phyloP scores from a whole-genome alignment of 768 basidiomycete species.

The Suillus subalutaceus region DNA sequence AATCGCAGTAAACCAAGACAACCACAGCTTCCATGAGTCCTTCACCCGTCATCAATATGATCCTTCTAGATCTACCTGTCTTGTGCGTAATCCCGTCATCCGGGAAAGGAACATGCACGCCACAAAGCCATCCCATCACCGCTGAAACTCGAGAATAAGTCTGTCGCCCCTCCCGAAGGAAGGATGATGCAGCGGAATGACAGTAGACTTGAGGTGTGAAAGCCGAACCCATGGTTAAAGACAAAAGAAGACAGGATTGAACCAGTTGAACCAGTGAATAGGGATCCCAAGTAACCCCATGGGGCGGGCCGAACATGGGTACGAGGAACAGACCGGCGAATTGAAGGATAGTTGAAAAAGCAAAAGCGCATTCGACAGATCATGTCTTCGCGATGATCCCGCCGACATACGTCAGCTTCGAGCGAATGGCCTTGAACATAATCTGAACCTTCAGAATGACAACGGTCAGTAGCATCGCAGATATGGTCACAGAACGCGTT shows the following conservation, averaged over 20 bases:
- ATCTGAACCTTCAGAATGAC: conserved; percentile 11
- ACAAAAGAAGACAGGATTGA: conserved; percentile 18
- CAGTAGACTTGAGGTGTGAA: conserved; percentile 18
- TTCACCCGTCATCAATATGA: conserved; percentile 19
- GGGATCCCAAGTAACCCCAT: conserved; percentile 7
- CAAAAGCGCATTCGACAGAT: conserved; percentile 18
- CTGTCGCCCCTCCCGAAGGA: conserved; percentile 52
- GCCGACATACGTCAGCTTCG: conserved; percentile 4
- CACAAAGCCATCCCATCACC: conserved; percentile 29
- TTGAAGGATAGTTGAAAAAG: conserved; percentile 27
- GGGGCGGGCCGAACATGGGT: neutral
- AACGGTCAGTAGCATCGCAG: neutral
- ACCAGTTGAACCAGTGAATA: conserved; percentile 10
- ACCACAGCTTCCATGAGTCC: conserved; percentile 21
- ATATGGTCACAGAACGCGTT: neutral
- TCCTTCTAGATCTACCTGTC: conserved; percentile 12
- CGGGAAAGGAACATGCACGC: conserved; percentile 14
- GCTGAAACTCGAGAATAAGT: conserved; percentile 56
- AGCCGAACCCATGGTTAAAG: conserved; percentile 17
- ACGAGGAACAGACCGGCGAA: conserved; percentile 22
- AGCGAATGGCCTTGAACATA: conserved; percentile 5
- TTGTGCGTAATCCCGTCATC: conserved; percentile 25
- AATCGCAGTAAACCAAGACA: conserved; percentile 24
- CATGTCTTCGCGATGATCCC: conserved; percentile 37
- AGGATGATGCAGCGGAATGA: conserved; percentile 40